Base-by-base conservation (phyloP, 331 rosid species). In the Arachis monticola region DNA sequence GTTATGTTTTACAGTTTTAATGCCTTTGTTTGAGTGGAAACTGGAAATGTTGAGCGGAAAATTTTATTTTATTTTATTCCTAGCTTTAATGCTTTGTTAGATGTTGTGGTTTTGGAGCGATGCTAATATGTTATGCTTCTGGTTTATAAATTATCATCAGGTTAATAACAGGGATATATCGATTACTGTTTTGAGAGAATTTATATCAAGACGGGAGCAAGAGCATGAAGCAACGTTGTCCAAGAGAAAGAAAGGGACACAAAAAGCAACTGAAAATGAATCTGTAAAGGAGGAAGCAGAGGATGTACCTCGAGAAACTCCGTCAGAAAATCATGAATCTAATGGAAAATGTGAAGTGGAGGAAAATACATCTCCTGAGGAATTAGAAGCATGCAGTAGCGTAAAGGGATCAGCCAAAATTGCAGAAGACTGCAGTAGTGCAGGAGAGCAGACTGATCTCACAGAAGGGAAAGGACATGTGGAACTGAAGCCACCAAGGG, bases 151-250 rank as follows among this genome's bases (percentile, higher is more conserved):
- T 84, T 27, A 47, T 70, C 84, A 47, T 70, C 85, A 94, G 99
- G 99, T 94, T 69, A 90, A 94, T 83, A 94, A 94, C 78, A 84
- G 99, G 84, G 99, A 94, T 75, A 71, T 94, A 63, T 94, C 97
- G 2, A 88, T 94, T 73, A 96, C 97, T 83, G 97, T 94, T 81
- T 82, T 94, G 83, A 85, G 99, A 85, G 53, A 89, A 35, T 94
- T 90, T 78, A 81, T 92, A 74, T 63, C 84, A 2, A 92, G 88
- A 75, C 83, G 87, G 53, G 81, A 85, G 77, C 86, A 90, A 65
- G 99, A 92, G 80, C 92, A 88, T 55, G 97, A 87, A 75, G 85
- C 83, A 38, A 30, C 61, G 35, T 69, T 90, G 75, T 83, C 82
- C 48, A 94, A 85, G 87, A 88, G 75, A 83, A 67, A 72, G 10